phyloP scores from a whole-genome alignment of 768 basidiomycete species.

The Russula dissimulans region DNA sequence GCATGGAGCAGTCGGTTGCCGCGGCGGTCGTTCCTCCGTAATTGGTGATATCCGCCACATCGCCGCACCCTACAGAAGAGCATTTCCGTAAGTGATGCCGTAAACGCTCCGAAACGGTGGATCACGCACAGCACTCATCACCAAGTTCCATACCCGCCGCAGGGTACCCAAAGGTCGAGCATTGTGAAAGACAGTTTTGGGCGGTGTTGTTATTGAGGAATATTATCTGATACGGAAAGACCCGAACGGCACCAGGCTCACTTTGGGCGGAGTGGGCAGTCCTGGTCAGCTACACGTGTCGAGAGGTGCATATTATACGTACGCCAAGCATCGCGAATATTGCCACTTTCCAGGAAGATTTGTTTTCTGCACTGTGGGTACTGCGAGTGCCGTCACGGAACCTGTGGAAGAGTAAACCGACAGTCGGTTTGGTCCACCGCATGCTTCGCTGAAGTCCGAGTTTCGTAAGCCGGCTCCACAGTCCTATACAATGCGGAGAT shows the following conservation, averaged over 20 bases:
- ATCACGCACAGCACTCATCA: slow-evolving; percentile 60
- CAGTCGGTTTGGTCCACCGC: slow-evolving; percentile 64
- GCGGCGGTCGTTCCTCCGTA: slow-evolving; percentile 28
- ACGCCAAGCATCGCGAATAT: slow-evolving; percentile 64
- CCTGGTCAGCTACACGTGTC: too few relatives aligned
- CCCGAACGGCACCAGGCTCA: slow-evolving; percentile 36
- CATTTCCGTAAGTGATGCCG: background rate
- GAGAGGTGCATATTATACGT: slow-evolving; percentile 18
- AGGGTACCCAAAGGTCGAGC: slow-evolving; percentile 61
- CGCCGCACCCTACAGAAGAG: slow-evolving; percentile 53
- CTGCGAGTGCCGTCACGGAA: slow-evolving; percentile 44
- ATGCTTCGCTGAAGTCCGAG: slow-evolving; percentile 43
- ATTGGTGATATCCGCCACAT: slow-evolving; percentile 41
- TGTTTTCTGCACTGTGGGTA: slow-evolving; percentile 47
- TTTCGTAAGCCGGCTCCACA: slow-evolving; percentile 1
- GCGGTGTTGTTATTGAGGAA: slow-evolving; percentile 56
- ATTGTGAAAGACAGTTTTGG: slow-evolving; percentile 55
- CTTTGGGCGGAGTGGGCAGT: slow-evolving; percentile 26
- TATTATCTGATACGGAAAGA: slow-evolving; percentile 54
- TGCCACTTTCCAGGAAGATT: slow-evolving; percentile 53
- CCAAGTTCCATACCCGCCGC: slow-evolving; percentile 64
- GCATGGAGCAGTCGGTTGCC: slow-evolving; percentile 34
- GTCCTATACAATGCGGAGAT: background rate
- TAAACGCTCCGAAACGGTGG: background rate
- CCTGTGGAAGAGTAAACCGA: slow-evolving; percentile 54